phyloP scores from a whole-genome alignment of 1,284 basidiomycete species.

The Meira nashicola region DNA sequence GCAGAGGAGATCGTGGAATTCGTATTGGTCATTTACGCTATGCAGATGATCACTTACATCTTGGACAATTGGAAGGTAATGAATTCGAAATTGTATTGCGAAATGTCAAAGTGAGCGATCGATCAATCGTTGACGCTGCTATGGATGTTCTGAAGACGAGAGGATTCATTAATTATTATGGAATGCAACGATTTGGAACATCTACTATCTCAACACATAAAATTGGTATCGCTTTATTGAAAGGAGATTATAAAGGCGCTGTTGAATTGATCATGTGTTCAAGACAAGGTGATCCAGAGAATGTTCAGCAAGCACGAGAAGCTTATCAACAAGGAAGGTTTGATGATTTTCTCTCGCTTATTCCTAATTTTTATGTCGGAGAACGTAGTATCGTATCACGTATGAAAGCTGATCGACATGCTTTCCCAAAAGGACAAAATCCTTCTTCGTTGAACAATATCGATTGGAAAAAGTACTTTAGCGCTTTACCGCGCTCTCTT shows the following conservation, averaged over 20 bases:
- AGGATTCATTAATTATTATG: constrained; percentile 98
- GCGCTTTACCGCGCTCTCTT: constrained; percentile 61
- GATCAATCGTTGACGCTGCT: constrained; percentile 64
- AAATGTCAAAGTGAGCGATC: constrained; percentile 56
- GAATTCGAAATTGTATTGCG: constrained; percentile 88
- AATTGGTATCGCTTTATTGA: constrained; percentile 82
- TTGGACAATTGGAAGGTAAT: constrained; percentile 94
- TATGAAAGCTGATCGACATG: constrained; percentile 4
- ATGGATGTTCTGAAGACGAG: constrained; percentile 74
- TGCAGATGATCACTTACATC: constrained; percentile 71
- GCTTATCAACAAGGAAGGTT: constrained; percentile 25
- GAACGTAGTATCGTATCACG: constrained; percentile 79
- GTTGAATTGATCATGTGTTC: constrained; percentile 34
- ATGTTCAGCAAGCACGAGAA: constrained; percentile 22
- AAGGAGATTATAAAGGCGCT: constrained; percentile 63
- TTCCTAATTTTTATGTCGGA: constrained; percentile 84
- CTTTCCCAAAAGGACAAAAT: constrained; percentile 12
- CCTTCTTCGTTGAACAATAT: background rate
- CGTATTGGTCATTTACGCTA: constrained; percentile 85
- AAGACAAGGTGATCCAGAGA: constrained; percentile 19
- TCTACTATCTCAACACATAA: constrained; percentile 90
- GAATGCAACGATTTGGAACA: constrained; percentile 98
- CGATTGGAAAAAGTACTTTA: constrained; percentile 34
- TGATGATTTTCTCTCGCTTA: constrained; percentile 68
- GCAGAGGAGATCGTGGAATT: constrained; percentile 62